Evolutionary conservation across 495 filamentous ascomycete species (phyloP).

Genomic region (Amphirosellinia nigrospora): DNA sequence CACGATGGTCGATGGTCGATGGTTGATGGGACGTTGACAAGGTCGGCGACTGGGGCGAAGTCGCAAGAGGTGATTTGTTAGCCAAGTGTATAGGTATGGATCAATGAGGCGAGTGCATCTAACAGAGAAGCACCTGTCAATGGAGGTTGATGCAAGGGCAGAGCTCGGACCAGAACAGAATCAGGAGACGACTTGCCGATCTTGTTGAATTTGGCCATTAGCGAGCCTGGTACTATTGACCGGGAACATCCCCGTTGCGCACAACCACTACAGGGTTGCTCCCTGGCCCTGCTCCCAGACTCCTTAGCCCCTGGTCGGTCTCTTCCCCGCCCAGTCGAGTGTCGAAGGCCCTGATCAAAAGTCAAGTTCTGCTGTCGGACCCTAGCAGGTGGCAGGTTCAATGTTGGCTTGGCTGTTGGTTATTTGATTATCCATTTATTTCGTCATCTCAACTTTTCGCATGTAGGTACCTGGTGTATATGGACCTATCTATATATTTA

Average conservation of each 20-base stretch:
- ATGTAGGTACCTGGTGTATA: not conserved
- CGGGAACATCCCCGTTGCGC: slow-evolving; percentile 24
- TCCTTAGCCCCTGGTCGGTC: slow-evolving; percentile 19
- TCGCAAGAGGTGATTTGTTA: slow-evolving; percentile 17
- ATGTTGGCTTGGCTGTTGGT: slow-evolving; percentile 1
- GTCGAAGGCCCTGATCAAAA: not conserved
- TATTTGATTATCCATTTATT: slow-evolving; percentile 12
- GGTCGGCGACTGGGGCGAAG: slow-evolving; percentile 25
- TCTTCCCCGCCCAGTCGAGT: slow-evolving; percentile 8
- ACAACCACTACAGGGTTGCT: slow-evolving; percentile 17
- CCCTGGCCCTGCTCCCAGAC: slow-evolving; percentile 1
- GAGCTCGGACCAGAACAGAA: slow-evolving; percentile 17
- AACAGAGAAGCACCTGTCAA: slow-evolving; percentile 21
- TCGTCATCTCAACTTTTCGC: not conserved
- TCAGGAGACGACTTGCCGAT: slow-evolving; percentile 23
- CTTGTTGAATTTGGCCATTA: slow-evolving; percentile 22
- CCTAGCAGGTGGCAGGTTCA: slow-evolving; percentile 7
- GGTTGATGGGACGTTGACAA: slow-evolving; percentile 20
- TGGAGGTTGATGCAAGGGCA: slow-evolving; percentile 17
- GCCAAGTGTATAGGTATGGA: slow-evolving; percentile 10
- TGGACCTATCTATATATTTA: too few species aligned
- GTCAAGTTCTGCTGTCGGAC: slow-evolving; percentile 2
- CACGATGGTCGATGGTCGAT: slow-evolving; percentile 21
- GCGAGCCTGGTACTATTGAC: slow-evolving; percentile 29
- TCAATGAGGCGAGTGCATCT: slow-evolving; percentile 24